phyloP scores from a whole-genome alignment of 768 basidiomycete genomes.

The Phlegmacium glaucopus region DNA sequence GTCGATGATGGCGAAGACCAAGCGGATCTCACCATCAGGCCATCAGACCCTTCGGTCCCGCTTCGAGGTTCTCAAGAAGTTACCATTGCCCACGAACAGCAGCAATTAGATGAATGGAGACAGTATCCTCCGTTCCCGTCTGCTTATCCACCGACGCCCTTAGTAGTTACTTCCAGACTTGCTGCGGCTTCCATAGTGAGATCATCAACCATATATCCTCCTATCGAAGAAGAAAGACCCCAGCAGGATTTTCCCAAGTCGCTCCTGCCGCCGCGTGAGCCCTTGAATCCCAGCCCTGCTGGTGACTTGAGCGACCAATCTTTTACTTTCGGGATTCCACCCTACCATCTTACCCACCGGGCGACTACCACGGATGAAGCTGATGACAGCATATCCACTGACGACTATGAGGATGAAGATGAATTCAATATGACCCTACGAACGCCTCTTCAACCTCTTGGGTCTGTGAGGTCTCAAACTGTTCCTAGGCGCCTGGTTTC shows the following conservation, averaged over 20 bases:
- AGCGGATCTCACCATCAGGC: slow-evolving; percentile 11
- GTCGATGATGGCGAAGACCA: slow-evolving; percentile 29
- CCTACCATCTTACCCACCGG: slow-evolving; percentile 6
- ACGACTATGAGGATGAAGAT: slow-evolving; percentile 49
- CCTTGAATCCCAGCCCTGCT: slow-evolving; percentile 54
- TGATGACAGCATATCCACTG: slow-evolving; percentile 26
- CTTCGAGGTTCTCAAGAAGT: background rate
- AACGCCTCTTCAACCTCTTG: slow-evolving; percentile 46
- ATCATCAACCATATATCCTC: slow-evolving; percentile 22
- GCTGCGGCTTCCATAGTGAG: slow-evolving; percentile 21
- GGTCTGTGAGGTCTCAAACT: slow-evolving; percentile 18
- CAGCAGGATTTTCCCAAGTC: slow-evolving; percentile 65
- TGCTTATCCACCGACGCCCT: slow-evolving; percentile 71
- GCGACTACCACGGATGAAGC: slow-evolving; percentile 22
- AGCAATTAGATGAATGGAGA: slow-evolving; percentile 62
- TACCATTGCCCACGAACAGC: slow-evolving; percentile 12
- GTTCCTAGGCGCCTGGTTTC: slow-evolving; percentile 15
- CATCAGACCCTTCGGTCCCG: slow-evolving; percentile 6
- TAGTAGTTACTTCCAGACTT: slow-evolving; percentile 33
- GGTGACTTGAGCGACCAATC: slow-evolving; percentile 58
- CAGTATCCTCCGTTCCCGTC: slow-evolving; percentile 74
- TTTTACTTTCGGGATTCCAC: slow-evolving; percentile 35
- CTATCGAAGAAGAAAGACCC: slow-evolving; percentile 37
- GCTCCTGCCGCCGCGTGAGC: slow-evolving; percentile 67
- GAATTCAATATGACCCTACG: slow-evolving; percentile 64